Base-by-base conservation (phyloP, 2,329 filamentous ascomycete species). In the Diaporthe ilicicola region DNA sequence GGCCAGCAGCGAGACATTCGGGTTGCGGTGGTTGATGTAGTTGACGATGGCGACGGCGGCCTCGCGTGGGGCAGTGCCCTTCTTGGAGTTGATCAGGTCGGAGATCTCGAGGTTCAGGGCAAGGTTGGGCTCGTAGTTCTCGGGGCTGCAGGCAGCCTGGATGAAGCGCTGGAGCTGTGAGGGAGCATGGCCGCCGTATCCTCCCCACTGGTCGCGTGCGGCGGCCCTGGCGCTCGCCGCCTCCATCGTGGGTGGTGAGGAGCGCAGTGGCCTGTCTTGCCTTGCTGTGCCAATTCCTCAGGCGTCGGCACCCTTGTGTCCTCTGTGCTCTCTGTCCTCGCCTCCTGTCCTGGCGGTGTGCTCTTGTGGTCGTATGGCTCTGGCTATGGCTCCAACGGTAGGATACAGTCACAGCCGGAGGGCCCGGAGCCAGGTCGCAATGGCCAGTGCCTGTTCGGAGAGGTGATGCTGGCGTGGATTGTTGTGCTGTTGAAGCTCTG, bases 51-150 rank as follows among this genome's bases (percentile, higher is more conserved):
- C 91, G 74, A 97, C 90, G 73, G 95, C 95, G 61, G 95, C 95
- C 88, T 99, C 96, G 79, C 96, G 94, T 74, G 96, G 96, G 84
- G 95, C 92, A 82, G 92, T 94, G 79, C 95, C 95, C 85, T 98
- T 98, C 86, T 98, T 99, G 78, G 92, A 92, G 83, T 99, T 99
- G 86, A 99, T 93, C 78, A 98, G 85, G 84, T 99, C 96, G 77
- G 94, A 88, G 78, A 99, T 97, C 87, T 99, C 96, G 80, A 99
- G 93, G 80, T 96, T 97, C 74, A 99, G 86, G 71, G 95, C 96
- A 69, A 99, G 92, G 80, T 99, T 98, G 74, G 96, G 95, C 85
- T 99, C 96, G 86, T 94, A 98, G 85, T 98, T 98, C 81, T 97
- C 93, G 65, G 96, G 94, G 78, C 96, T 97, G 86, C 96, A 98